phyloP scores from a whole-genome alignment of 2,329 filamentous ascomycete species.

The Pseudogymnoascus sp. region DNA sequence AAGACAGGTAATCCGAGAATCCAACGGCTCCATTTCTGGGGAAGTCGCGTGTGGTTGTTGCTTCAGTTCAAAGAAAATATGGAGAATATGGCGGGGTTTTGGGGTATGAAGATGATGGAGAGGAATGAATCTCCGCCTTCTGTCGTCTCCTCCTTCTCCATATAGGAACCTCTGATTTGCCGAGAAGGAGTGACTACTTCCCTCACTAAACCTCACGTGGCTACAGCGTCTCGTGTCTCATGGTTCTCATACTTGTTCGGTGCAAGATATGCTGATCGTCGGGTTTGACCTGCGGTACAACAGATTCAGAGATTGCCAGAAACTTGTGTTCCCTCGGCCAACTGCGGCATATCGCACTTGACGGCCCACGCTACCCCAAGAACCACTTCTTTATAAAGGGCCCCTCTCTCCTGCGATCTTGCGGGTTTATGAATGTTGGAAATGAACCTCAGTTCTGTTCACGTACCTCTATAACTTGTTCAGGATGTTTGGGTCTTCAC shows the following conservation, averaged over 20 bases:
- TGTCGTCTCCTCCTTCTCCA: background rate
- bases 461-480: background rate
- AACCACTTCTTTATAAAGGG: constrained; percentile 2
- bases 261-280: background rate
- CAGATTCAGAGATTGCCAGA: background rate
- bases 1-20: background rate
- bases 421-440: background rate
- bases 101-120: background rate
- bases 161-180: background rate
- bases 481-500: constrained; percentile 20
- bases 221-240: background rate
- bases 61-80: background rate
- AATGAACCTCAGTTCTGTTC: background rate
- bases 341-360: background rate
- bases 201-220: background rate
- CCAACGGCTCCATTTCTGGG: background rate
- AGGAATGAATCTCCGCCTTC: background rate
- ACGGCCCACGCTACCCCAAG: background rate
- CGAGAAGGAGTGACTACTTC: background rate
- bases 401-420: background rate
- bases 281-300: background rate
- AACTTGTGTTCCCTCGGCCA: background rate
- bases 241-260: background rate
- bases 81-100: background rate
- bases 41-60: background rate